These are phyloP conservation scores for Blastomyces gilchristii DNA, from an alignment of 2,329 filamentous ascomycete genomes.

Conservation along the genomic window DNA sequence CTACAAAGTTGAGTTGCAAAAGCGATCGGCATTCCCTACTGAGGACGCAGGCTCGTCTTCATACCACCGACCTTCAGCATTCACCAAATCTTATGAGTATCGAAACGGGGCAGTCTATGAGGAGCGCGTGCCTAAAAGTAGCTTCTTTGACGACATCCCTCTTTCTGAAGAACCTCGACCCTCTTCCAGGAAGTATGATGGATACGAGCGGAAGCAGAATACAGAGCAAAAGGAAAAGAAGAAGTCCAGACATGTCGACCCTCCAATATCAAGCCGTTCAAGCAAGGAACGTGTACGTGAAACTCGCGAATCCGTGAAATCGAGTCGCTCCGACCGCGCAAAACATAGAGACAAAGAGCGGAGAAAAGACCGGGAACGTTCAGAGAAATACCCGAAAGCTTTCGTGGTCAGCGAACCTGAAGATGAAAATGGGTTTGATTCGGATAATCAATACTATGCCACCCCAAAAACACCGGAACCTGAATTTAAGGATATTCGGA, in stretches of 20 bases:
- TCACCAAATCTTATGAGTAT: constrained; percentile 27
- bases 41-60: constrained; percentile 18
- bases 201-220: constrained; percentile 26
- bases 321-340: constrained; percentile 26
- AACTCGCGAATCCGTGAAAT: constrained; percentile 24
- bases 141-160: constrained; percentile 25
- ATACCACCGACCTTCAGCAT: constrained; percentile 18
- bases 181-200: constrained; percentile 32
- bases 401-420: constrained; percentile 23
- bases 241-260: constrained; percentile 23
- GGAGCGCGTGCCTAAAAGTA: constrained; percentile 31
- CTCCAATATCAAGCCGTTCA: constrained; percentile 17
- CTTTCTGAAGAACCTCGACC: constrained; percentile 31
- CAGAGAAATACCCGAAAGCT: constrained; percentile 30
- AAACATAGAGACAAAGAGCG: constrained; percentile 37
- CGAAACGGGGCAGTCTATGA: constrained; percentile 37
- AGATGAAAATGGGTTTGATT: constrained; percentile 25
- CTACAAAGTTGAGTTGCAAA: constrained; percentile 56
- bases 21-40: constrained; percentile 43
- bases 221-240: constrained; percentile 31
- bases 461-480: constrained; percentile 15
- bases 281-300: constrained; percentile 22
- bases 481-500: constrained; percentile 1
- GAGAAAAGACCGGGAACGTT: constrained; percentile 26
- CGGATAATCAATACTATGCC: constrained; percentile 21